phyloP scores from a whole-genome alignment of 768 basidiomycete genomes.

The Naganishia vaughanmartiniae region DNA sequence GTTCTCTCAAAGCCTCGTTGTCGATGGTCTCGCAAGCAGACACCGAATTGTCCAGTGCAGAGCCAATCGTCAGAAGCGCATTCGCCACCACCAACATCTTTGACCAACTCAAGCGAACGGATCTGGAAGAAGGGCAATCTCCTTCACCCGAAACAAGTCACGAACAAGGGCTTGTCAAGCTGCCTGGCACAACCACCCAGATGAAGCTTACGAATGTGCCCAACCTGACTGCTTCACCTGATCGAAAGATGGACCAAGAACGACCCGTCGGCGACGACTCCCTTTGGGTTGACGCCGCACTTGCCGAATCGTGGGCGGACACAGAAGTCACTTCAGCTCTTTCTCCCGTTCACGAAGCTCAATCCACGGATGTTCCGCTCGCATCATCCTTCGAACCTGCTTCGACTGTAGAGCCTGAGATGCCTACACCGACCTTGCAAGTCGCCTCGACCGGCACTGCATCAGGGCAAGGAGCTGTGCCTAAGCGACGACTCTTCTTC shows the following conservation, averaged over 20 bases:
- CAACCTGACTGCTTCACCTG: not conserved
- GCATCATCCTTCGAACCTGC: not conserved
- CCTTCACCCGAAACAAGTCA: not conserved
- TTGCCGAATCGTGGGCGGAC: not conserved
- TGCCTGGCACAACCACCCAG: no score
- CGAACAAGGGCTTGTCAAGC: not conserved
- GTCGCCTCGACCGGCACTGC: not conserved
- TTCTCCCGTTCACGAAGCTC: not conserved
- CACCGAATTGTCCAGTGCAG: not conserved
- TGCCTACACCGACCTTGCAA: not conserved
- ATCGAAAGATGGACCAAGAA: not conserved
- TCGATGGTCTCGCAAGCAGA: not conserved
- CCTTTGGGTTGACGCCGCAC: not conserved
- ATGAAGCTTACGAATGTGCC: not conserved
- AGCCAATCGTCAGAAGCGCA: not conserved
- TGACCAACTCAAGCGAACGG: slow-evolving; percentile 6
- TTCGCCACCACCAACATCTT: slow-evolving; percentile 10
- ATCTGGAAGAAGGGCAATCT: not conserved
- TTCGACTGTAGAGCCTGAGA: not conserved
- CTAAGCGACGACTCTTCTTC: not conserved
- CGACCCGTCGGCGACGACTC: not conserved
- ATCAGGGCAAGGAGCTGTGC: not conserved
- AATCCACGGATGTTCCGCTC: not conserved
- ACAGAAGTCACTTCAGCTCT: not conserved
- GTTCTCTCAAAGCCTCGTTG: not conserved